Evolutionary conservation across 768 basidiomycete genomes (phyloP).

Genomic region (Boletus huronensis): DNA sequence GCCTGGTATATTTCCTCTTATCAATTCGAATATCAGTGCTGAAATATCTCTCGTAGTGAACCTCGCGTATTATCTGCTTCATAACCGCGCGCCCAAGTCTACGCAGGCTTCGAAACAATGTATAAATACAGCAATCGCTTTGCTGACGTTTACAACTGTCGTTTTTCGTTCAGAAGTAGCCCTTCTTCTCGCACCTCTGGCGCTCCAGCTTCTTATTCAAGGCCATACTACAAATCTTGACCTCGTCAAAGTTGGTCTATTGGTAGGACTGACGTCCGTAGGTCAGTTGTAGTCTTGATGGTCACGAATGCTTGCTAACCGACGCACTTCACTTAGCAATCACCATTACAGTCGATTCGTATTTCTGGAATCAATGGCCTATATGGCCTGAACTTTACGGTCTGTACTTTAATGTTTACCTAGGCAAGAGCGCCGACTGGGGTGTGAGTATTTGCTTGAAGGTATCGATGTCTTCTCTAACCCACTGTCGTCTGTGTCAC

Average conservation of each 20-base stretch:
- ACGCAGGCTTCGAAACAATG: constrained; percentile 34
- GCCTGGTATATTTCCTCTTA: constrained; percentile 51
- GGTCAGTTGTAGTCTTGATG: constrained; percentile 37
- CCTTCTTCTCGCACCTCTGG: constrained; percentile 60
- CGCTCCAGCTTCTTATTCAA: constrained; percentile 47
- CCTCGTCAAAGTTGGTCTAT: constrained; percentile 48
- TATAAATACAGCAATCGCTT: constrained; percentile 43
- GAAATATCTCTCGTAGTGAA: constrained; percentile 41
- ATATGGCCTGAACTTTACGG: constrained; percentile 87
- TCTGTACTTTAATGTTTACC: constrained; percentile 79
- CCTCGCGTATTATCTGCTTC: constrained; percentile 49
- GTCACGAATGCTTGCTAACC: neutral
- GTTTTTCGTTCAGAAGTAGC: constrained; percentile 80
- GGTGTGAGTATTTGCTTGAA: constrained; percentile 56
- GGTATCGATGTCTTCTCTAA: constrained; percentile 1
- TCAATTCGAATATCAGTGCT: neutral
- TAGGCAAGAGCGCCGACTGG: constrained; percentile 90
- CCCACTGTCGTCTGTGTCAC: neutral
- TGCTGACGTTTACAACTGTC: constrained; percentile 65
- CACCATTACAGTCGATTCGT: constrained; percentile 72
- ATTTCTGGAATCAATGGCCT: constrained; percentile 71
- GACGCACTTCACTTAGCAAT: constrained; percentile 38
- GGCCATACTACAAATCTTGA: constrained; percentile 41
- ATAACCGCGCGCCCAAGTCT: constrained; percentile 36
- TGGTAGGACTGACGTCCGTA: constrained; percentile 47